Percentiles rank a stretch among this genome's conserved stretches.
phyloP scores from a whole-genome alignment of 2,329 filamentous ascomycete species.

The Trichoderma arundinaceum region DNA sequence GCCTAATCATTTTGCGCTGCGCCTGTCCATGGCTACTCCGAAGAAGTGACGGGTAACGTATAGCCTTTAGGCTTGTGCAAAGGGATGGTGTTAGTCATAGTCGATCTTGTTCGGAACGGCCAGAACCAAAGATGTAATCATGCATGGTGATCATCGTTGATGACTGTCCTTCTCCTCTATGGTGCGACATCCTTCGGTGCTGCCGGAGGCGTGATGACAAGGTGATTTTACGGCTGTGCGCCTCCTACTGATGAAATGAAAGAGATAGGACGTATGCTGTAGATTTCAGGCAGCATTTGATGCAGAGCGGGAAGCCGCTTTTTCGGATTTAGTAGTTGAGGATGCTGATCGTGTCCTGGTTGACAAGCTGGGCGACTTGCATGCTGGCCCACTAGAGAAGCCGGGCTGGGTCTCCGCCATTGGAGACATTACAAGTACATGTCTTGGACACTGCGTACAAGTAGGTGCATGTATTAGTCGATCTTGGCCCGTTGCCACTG shows the following conservation, averaged over 20 bases:
- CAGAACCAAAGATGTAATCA: too few relatives aligned
- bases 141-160: not conserved
- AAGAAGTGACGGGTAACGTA: not conserved
- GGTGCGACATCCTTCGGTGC: not conserved
- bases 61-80: too few relatives aligned
- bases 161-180: not conserved
- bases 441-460: too few relatives aligned
- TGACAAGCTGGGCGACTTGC: conserved; percentile 6
- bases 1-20: not conserved
- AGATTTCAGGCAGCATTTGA: not conserved
- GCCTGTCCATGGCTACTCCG: not conserved
- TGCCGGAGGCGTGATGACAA: not conserved
- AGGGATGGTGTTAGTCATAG: too few relatives aligned
- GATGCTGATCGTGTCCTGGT: not conserved
- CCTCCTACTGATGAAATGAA: not conserved
- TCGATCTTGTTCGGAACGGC: not conserved
- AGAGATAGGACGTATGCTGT: not conserved
- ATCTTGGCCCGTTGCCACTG: not conserved
- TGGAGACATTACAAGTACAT: not conserved
- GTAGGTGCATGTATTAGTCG: not conserved
- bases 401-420: not conserved
- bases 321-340: not conserved
- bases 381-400: not conserved
- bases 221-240: too few relatives aligned
- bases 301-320: not conserved